Percentiles rank a stretch among this genome's conserved stretches.
Conservation (phyloP, 1,139 yeast genomes). For the Suhomyces terraborum region DNA sequence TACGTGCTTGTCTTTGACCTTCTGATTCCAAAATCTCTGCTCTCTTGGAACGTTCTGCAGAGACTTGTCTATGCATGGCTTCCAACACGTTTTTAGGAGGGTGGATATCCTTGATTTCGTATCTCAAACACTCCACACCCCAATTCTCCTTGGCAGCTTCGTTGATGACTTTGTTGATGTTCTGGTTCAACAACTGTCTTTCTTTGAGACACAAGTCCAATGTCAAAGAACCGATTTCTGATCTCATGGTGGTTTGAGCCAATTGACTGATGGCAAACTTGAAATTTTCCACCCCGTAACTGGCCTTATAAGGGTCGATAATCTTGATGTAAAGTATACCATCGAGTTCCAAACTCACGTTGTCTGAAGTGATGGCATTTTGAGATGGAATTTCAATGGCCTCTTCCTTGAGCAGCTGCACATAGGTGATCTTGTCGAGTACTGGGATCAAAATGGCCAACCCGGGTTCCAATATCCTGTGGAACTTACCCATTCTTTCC, state of each 20-base stretch:
- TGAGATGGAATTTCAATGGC: constrained; percentile 86
- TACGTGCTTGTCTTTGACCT: constrained; percentile 76
- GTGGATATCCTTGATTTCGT: constrained; percentile 85
- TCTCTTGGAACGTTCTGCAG: constrained; percentile 82
- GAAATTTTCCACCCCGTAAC: constrained; percentile 87
- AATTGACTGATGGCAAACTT: constrained; percentile 82
- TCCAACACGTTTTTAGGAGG: constrained; percentile 87
- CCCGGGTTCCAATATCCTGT: constrained; percentile 75
- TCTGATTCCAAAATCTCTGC: constrained; percentile 87
- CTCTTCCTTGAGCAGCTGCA: constrained; percentile 76
- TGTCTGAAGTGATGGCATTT: constrained; percentile 83
- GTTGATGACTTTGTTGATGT: constrained; percentile 76
- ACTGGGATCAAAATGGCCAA: constrained; percentile 72
- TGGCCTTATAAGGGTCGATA: constrained; percentile 79
- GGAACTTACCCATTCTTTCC: constrained; percentile 87
- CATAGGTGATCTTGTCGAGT: constrained; percentile 75
- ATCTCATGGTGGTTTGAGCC: constrained; percentile 90
- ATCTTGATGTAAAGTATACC: constrained; percentile 81
- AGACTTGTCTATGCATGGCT: constrained; percentile 89
- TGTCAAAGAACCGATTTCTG: constrained; percentile 81
- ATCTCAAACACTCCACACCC: constrained; percentile 85
- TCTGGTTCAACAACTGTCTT: constrained; percentile 68
- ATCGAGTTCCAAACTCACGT: constrained; percentile 81
- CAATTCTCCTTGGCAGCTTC: constrained; percentile 79
- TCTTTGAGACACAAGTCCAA: constrained; percentile 78